These are phyloP conservation scores for Aegilops tauschii DNA, from an alignment of 176 grass and related monocot genomes.

Conservation along the genomic window DNA sequence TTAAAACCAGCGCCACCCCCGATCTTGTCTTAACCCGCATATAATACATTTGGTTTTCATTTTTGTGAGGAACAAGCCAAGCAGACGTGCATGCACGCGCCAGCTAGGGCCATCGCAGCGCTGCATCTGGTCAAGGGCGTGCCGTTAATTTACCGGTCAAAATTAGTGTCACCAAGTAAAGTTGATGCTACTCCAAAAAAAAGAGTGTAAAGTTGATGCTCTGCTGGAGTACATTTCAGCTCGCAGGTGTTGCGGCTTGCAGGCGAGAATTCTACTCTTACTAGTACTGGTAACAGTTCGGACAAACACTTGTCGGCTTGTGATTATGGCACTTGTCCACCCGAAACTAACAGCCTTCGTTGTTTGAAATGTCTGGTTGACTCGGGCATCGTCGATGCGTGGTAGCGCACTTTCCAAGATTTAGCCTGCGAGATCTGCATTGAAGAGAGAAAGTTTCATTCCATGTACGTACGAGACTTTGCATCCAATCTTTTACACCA, in stretches of 20 bases:
- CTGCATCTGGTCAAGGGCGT: background rate
- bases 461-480: background rate
- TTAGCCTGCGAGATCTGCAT: background rate
- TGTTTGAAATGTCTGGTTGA: background rate
- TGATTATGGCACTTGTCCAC: background rate
- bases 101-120: background rate
- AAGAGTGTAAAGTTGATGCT: too few species aligned
- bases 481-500: background rate
- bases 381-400: background rate
- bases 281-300: too few species aligned
- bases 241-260: too few species aligned
- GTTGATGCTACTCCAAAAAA: too few species aligned
- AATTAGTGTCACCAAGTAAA: too few species aligned
- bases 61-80: too few species aligned
- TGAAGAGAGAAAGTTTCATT: background rate
- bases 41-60: too few species aligned
- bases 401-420: background rate
- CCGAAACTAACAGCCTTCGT: too few species aligned
- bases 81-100: slow-evolving; percentile 10
- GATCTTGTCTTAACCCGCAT: slow-evolving; percentile 12
- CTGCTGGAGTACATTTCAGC: too few species aligned
- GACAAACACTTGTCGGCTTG: background rate
- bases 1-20: background rate
- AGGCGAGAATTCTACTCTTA: too few species aligned
- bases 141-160: too few species aligned